A percentile compares a stretch with the other conserved stretches of the same genome.
phyloP scores from a whole-genome alignment of 2,329 filamentous ascomycete species.

The Dactylellina sp. region DNA sequence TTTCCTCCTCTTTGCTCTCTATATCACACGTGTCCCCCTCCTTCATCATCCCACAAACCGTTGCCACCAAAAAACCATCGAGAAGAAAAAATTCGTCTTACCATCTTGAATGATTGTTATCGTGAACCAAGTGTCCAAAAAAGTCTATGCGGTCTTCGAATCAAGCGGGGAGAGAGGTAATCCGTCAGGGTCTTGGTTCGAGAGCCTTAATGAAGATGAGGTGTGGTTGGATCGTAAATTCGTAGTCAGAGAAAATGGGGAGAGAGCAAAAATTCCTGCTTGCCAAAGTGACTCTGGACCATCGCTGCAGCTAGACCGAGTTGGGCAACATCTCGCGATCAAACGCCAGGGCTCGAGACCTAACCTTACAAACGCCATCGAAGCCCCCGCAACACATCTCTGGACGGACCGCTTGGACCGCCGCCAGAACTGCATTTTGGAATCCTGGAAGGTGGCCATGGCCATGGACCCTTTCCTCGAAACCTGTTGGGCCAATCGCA shows the following conservation, averaged over 20 bases:
- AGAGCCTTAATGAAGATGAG: constrained; percentile 30
- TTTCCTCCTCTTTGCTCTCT: constrained; percentile 16
- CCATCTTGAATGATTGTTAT: constrained; percentile 45
- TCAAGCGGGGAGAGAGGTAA: constrained; percentile 18
- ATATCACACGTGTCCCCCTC: constrained; percentile 30
- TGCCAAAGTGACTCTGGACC: constrained; percentile 43
- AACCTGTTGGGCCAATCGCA: not conserved
- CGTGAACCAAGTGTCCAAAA: constrained; percentile 26
- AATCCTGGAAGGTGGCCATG: not conserved
- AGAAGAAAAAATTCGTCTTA: constrained; percentile 37
- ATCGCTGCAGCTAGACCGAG: constrained; percentile 16
- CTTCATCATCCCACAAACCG: constrained; percentile 28
- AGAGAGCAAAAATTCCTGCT: constrained; percentile 28
- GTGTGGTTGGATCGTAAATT: constrained; percentile 37
- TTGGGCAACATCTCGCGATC: not conserved
- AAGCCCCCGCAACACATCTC: constrained; percentile 20
- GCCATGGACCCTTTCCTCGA: too few relatives aligned
- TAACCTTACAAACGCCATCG: constrained; percentile 30
- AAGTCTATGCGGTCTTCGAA: constrained; percentile 14
- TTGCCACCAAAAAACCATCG: constrained; percentile 38
- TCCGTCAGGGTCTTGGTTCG: constrained; percentile 31
- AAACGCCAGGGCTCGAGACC: constrained; percentile 50
- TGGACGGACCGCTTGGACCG: constrained; percentile 1
- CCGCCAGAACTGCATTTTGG: constrained; percentile 8
- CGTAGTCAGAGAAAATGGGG: constrained; percentile 43